A percentile compares a stretch with the other conserved stretches of the same genome.
These are phyloP conservation scores for Puccinellia tenuiflora DNA, from an alignment of 176 grass and related monocot genomes.

Conservation along the genomic window DNA sequence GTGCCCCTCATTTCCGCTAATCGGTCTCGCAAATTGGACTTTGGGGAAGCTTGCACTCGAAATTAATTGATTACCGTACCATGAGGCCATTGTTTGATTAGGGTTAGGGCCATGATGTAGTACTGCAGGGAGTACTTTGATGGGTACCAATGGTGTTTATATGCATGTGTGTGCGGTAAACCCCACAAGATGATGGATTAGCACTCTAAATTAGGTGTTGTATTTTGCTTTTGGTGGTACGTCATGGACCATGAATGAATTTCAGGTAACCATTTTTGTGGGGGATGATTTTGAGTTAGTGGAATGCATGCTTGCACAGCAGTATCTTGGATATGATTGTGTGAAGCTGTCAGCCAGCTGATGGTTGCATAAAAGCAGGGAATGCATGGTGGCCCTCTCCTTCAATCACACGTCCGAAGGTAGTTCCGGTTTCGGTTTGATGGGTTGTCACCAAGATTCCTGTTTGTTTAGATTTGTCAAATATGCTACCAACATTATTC, in stretches of 20 bases:
- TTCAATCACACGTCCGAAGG: not conserved
- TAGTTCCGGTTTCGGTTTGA: not conserved
- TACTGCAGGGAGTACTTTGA: not conserved
- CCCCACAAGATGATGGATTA: constrained; percentile 1
- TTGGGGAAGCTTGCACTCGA: not conserved
- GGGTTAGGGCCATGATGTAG: not conserved
- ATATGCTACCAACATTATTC: constrained; percentile 9
- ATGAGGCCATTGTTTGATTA: not conserved
- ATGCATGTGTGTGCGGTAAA: not conserved
- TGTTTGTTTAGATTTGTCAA: not conserved
- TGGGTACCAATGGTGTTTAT: not conserved
- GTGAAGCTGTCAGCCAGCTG: constrained; percentile 27
- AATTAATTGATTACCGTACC: not conserved
- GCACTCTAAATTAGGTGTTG: not conserved
- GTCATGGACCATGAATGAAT: not conserved
- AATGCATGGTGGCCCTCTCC: constrained; percentile 20
- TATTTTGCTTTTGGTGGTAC: not conserved
- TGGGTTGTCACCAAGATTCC: constrained; percentile 15
- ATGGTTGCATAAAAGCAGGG: not conserved
- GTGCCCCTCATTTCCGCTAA: not conserved
- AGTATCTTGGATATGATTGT: not conserved
- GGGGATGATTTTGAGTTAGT: constrained; percentile 8
- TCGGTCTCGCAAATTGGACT: not conserved
- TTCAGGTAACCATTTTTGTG: not conserved
- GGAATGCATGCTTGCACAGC: constrained; percentile 15